Evolutionary conservation across 768 basidiomycete genomes (phyloP).

Genomic region (Antrodiella citrinella): DNA sequence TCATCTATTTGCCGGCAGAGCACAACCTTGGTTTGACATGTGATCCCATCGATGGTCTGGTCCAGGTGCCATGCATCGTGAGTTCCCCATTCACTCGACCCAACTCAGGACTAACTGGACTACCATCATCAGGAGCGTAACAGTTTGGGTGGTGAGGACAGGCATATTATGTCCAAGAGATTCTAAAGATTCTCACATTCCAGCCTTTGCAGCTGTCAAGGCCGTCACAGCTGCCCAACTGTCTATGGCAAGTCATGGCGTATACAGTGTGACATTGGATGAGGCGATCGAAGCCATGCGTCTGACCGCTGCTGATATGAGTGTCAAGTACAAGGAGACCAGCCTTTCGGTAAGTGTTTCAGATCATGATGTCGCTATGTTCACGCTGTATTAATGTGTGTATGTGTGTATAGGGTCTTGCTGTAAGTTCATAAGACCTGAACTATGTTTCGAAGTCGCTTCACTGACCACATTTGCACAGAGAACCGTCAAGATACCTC

Average conservation of each 20-base stretch:
- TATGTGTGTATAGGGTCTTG: constrained; percentile 56
- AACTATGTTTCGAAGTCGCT: constrained; percentile 7
- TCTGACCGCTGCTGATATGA: constrained; percentile 90
- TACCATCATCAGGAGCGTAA: constrained; percentile 56
- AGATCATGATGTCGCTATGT: neutral
- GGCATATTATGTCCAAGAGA: neutral
- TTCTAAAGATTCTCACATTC: neutral
- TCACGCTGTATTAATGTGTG: no score
- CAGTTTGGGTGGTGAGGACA: constrained; percentile 63
- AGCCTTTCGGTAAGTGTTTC: constrained; percentile 65
- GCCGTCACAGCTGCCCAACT: constrained; percentile 91
- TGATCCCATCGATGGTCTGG: constrained; percentile 88
- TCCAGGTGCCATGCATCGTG: constrained; percentile 95
- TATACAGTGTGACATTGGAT: constrained; percentile 82
- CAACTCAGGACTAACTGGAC: constrained; percentile 1
- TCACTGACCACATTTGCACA: constrained; percentile 20
- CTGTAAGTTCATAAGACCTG: constrained; percentile 31
- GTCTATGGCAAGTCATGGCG: constrained; percentile 85
- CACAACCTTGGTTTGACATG: constrained; percentile 88
- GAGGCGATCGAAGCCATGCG: constrained; percentile 96
- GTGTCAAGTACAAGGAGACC: constrained; percentile 92
- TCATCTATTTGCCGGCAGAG: constrained; percentile 33
- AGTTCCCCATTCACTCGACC: constrained; percentile 22
- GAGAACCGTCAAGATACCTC: constrained; percentile 76
- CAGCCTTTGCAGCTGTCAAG: constrained; percentile 60